Base-by-base conservation (phyloP, 176 grass and related monocot genomes). In the Zoysia pacifica region DNA sequence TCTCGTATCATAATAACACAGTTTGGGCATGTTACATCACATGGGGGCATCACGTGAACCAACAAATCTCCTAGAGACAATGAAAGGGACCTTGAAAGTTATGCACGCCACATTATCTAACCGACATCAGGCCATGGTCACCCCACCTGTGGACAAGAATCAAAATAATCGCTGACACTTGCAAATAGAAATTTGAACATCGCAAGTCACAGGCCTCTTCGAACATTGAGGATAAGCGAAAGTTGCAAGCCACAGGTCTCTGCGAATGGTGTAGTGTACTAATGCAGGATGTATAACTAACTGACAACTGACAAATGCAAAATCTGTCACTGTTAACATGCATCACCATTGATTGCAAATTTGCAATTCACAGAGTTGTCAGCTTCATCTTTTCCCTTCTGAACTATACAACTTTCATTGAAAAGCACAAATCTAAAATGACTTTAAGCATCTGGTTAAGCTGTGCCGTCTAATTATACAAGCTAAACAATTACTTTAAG, bases 21-120 rank as follows among this genome's bases (percentile, higher is more conserved):
- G 78, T 66, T 77, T 59, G 78, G 71, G 47, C 78, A 81, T 78
- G 78, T 81, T 71, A 70, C 82, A 39, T 85, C 87, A 89, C 82
- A 88, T 88, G 86, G 62, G 42, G 42, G 15, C 59, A 60, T 42
- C 79, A 67, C 80, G 75, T 80, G 76, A 63, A 79, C 53, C 48
- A 63, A 55, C 13, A 13, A 11, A 28, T 28, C 28, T 28, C 62
- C 48, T 42, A 38, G 64, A 43, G 40, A 41, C 78, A 62, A 51
- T 50, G 60, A 79, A 80, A 85, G 45, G 78, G 83, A 73, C 62
- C 78, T 62, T 60, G 19, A 64, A 76, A 80, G 45, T 19, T 52
- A 16, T 81, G 59, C 73, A 41, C 66, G 61, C 28, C 18, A 59
- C 86, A 73, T 42, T 13, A 73, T 73, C 49, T 60, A 78, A 78